Evolutionary conservation across 129 eudicot species (phyloP).

Genomic region (Escallonia herrerae): DNA sequence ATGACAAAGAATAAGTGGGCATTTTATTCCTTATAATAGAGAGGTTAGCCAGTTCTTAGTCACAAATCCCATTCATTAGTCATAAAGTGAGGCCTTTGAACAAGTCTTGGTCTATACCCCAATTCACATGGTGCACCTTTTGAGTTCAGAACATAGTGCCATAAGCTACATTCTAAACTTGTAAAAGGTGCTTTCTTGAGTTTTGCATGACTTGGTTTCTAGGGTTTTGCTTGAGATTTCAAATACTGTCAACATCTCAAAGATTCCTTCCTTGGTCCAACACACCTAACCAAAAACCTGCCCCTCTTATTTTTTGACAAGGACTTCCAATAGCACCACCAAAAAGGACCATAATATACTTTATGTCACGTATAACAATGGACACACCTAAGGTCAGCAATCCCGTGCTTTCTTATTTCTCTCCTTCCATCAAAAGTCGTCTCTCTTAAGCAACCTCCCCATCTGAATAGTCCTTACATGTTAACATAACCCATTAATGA

Average conservation of each 20-base stretch:
- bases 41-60: too few species aligned
- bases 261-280: constrained; percentile 13
- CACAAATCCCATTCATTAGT: not conserved
- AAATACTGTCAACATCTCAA: constrained; percentile 18
- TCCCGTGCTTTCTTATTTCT: constrained; percentile 14
- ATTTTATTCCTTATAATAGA: too few species aligned
- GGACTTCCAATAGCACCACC: constrained; percentile 14
- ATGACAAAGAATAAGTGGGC: too few species aligned
- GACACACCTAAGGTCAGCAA: constrained; percentile 34
- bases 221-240: not conserved
- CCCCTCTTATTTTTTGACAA: constrained; percentile 17
- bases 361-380: constrained; percentile 17
- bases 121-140: not conserved
- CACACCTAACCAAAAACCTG: constrained; percentile 34
- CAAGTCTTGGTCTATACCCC: not conserved
- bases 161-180: not conserved
- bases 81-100: constrained; percentile 19
- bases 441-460: constrained; percentile 2
- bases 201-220: constrained; percentile 1
- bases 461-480: not conserved
- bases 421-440: not conserved
- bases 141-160: too few species aligned
- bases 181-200: not conserved
- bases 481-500: too few species aligned
- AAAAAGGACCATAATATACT: not conserved